Evolutionary conservation across 1,284 basidiomycete species (phyloP).

Genomic region (Melampsora americana): DNA sequence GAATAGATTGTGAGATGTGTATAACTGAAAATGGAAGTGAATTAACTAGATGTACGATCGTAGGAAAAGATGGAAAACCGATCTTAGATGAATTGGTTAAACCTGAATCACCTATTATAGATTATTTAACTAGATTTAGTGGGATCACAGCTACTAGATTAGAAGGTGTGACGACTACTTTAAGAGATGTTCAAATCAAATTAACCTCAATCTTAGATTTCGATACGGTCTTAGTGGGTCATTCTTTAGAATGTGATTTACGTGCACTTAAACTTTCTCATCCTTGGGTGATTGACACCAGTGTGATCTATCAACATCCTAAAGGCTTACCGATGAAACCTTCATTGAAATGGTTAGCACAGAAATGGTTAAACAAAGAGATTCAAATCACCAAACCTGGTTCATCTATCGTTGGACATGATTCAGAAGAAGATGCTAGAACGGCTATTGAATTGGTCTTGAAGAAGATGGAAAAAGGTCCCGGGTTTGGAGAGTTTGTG

Average conservation of each 20-base stretch:
- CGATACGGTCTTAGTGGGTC: slow-evolving; percentile 80
- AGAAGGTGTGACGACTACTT: slow-evolving; percentile 66
- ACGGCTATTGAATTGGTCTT: slow-evolving; percentile 76
- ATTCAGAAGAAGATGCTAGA: slow-evolving; percentile 83
- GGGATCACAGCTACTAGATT: slow-evolving; percentile 78
- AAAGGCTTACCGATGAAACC: slow-evolving; percentile 84
- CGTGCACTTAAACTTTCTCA: slow-evolving; percentile 77
- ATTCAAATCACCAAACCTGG: slow-evolving; percentile 69
- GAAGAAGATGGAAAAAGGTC: slow-evolving; percentile 73
- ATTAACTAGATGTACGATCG: slow-evolving; percentile 74
- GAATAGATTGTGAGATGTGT: slow-evolving; percentile 91
- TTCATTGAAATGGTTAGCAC: slow-evolving; percentile 83
- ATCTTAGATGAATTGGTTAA: slow-evolving; percentile 82
- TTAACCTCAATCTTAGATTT: slow-evolving; percentile 59
- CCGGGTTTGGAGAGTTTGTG: slow-evolving; percentile 76
- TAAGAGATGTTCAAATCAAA: slow-evolving; percentile 69
- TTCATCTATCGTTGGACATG: slow-evolving; percentile 61
- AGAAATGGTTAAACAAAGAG: slow-evolving; percentile 79
- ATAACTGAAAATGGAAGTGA: slow-evolving; percentile 80
- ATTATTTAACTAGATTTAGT: slow-evolving; percentile 89
- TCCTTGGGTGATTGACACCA: slow-evolving; percentile 81
- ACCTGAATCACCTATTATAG: slow-evolving; percentile 71
- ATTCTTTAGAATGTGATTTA: slow-evolving; percentile 86
- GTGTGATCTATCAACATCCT: slow-evolving; percentile 80
- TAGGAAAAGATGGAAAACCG: slow-evolving; percentile 68